These are phyloP conservation scores for Camelina laxa DNA, from an alignment of 345 rosid genomes.

Conservation along the genomic window DNA sequence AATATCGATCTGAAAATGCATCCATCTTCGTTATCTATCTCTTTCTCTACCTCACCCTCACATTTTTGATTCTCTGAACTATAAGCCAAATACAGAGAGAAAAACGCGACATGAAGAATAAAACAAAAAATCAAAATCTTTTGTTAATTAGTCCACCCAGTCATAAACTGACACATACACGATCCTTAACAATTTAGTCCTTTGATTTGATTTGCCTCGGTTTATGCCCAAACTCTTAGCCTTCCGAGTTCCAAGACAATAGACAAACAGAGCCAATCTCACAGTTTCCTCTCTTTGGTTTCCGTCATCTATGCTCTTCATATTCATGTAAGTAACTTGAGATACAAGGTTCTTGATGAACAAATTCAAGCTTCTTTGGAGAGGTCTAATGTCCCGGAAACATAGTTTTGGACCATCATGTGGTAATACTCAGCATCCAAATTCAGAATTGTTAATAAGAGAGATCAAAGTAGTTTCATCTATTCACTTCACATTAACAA, in stretches of 20 bases:
- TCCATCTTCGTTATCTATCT: too few species aligned
- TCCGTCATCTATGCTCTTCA: background rate
- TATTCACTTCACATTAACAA: slow-evolving; percentile 6
- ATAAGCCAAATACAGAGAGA: too few species aligned
- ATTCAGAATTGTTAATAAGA: background rate
- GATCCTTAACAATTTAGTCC: too few species aligned
- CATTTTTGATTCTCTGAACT: too few species aligned
- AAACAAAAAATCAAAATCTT: too few species aligned
- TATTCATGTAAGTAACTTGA: background rate
- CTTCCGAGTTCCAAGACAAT: background rate
- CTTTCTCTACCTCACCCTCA: too few species aligned
- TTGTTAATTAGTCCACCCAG: too few species aligned
- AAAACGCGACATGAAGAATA: too few species aligned
- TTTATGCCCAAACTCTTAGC: background rate
- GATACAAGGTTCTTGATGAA: background rate
- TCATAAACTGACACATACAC: too few species aligned
- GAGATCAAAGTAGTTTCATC: background rate
- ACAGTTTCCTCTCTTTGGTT: background rate
- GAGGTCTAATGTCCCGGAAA: background rate
- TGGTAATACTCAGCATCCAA: background rate
- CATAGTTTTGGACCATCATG: background rate
- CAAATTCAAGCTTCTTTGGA: background rate
- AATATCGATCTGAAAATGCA: too few species aligned
- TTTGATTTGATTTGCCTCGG: background rate
- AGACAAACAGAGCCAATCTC: background rate